Evolutionary conservation across 306 rosid species (phyloP), one percentile per base, ranked within the genome.

Genomic region (Glycyrrhiza uralensis): DNA sequence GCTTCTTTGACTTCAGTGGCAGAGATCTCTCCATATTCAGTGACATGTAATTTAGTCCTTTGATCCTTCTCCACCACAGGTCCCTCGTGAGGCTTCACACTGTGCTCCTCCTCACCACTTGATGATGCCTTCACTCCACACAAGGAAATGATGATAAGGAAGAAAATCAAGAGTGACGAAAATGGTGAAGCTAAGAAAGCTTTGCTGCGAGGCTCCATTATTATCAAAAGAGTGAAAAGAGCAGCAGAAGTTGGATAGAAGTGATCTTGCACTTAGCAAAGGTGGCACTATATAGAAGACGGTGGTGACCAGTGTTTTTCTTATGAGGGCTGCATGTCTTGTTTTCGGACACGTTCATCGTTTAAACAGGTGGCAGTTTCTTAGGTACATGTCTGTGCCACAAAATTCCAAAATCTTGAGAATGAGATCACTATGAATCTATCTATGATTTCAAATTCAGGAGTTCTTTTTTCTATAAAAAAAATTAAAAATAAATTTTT

Each of bases 21-120:
- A 0, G 92, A 80, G 81, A 89, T 79, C 72, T 75, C 78, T 26
- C 98, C 98, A 4, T 64, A 77, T 62, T 86, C 97, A 28, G 87
- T 83, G 26, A 8, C 76, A 67, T 72, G 57, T 18, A 94, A 10
- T 14, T 72, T 29, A 62, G 23, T 84, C 80, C 94, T 79, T 39
- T 89, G 84, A 9, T 56, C 76, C 83, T 45, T 85, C 77, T 26
- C 72, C 81, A 89, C 88, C 65, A 79, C 69, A 5, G 86, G 84
- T 30, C 82, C 83, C 11, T 26, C 49, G 1, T 28, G 60, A 55
- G 60, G 64, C 7, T 74, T 66, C 20, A 2, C 79, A 70, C 58
- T 50, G 0, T 64, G 75, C 7, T 73, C 89, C 12, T 45, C 44
- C 8, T 63, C 5, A 3, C 66, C 22, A 12, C 72, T 72, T 49